These are phyloP conservation scores for Spergularia azorica DNA, from an alignment of 179 eudicot genomes.

Conservation along the genomic window DNA sequence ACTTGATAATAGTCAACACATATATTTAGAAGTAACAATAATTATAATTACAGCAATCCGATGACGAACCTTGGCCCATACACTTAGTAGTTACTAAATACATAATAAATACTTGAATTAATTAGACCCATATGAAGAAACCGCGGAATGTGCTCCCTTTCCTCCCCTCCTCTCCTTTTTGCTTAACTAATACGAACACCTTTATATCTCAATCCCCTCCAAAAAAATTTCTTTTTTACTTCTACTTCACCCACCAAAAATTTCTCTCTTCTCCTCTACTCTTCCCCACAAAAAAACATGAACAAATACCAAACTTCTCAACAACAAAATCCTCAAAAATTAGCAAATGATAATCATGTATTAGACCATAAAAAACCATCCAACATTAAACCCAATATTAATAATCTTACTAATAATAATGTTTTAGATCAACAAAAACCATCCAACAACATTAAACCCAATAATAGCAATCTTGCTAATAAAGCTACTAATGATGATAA, in stretches of 20 bases:
- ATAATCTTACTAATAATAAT: not conserved
- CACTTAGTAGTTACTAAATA: not conserved
- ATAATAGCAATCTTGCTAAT: not conserved
- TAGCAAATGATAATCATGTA: not conserved
- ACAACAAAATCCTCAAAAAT: not conserved
- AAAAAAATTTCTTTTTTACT: not conserved
- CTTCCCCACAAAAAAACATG: conserved; percentile 9
- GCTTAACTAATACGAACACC: conserved; percentile 13
- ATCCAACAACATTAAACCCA: not conserved
- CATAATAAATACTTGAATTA: not conserved
- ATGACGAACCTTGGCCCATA: not conserved
- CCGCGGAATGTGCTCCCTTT: conserved; percentile 16
- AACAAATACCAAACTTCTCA: conserved; percentile 16
- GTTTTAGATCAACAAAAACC: not conserved
- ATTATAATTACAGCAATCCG: not conserved
- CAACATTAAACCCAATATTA: not conserved
- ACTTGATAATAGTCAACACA: conserved; percentile 11
- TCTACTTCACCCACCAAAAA: conserved; percentile 9
- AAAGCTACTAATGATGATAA: too few relatives aligned
- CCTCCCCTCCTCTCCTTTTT: not conserved
- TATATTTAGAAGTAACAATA: too few relatives aligned
- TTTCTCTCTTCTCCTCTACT: not conserved
- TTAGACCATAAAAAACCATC: not conserved
- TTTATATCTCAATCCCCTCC: not conserved
- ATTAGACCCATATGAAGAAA: conserved; percentile 11